phyloP scores from a whole-genome alignment of 1,139 yeast genomes.

The Yamadazyma diospyri region DNA sequence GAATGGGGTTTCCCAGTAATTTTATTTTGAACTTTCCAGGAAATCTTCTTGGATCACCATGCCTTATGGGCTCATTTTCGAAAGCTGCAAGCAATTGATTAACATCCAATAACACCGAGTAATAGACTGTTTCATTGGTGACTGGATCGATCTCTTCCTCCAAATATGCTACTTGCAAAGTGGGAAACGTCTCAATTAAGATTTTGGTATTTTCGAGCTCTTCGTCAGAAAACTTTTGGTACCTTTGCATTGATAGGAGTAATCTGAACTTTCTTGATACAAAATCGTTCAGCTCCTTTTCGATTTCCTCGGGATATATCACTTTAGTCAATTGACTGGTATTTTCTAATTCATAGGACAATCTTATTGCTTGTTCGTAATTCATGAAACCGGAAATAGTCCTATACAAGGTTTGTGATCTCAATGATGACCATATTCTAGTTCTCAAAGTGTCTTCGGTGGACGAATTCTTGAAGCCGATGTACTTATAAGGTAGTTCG shows the following conservation, averaged over 20 bases:
- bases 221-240: constrained; percentile 44
- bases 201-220: constrained; percentile 56
- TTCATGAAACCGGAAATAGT: constrained; percentile 78
- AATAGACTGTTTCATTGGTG: constrained; percentile 36
- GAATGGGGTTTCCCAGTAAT: constrained; percentile 79
- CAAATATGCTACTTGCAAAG: constrained; percentile 55
- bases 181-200: constrained; percentile 60
- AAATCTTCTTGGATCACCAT: constrained; percentile 4
- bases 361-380: constrained; percentile 62
- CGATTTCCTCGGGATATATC: constrained; percentile 27
- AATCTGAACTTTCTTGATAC: constrained; percentile 63
- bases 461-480: constrained; percentile 66
- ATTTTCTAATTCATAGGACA: constrained; percentile 62
- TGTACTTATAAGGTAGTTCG: constrained; percentile 65
- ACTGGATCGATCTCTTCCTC: constrained; percentile 41
- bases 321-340: constrained; percentile 17
- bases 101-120: constrained; percentile 63
- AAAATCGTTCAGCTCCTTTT: constrained; percentile 46
- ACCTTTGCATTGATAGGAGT: constrained; percentile 70
- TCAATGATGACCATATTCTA: constrained; percentile 75
- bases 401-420: constrained; percentile 75
- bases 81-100: constrained; percentile 24
- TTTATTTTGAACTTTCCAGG: constrained; percentile 44
- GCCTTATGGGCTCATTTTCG: constrained; percentile 28
- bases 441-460: constrained; percentile 65